Conservation (phyloP, 768 basidiomycete genomes). For the Amanita exitialis region DNA sequence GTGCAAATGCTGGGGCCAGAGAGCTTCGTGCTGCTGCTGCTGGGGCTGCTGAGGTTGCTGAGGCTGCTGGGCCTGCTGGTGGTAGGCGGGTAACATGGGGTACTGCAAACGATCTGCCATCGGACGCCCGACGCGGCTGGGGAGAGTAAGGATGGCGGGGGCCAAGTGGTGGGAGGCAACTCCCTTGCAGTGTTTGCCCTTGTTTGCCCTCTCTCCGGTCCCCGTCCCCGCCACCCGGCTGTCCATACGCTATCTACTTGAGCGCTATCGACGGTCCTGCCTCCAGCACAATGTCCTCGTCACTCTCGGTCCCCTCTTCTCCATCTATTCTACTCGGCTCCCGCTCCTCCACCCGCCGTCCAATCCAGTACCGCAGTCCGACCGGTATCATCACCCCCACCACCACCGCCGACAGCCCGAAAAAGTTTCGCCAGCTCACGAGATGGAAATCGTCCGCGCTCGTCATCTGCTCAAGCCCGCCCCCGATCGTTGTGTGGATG, state of each 20-base stretch:
- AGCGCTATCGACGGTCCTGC: neutral
- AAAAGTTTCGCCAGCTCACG: slow-evolving; percentile 85
- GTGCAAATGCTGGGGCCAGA: slow-evolving; percentile 36
- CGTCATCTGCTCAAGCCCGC: slow-evolving; percentile 92
- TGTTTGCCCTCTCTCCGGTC: slow-evolving; percentile 22
- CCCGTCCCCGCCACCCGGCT: neutral
- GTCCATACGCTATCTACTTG: slow-evolving; percentile 6
- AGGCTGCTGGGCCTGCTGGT: slow-evolving; percentile 27
- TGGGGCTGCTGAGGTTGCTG: slow-evolving; percentile 32
- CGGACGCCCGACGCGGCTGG: slow-evolving; percentile 15
- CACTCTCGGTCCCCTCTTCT: neutral
- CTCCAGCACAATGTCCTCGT: neutral
- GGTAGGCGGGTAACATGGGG: slow-evolving; percentile 43
- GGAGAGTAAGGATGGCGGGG: slow-evolving; percentile 16
- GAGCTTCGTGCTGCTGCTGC: slow-evolving; percentile 26
- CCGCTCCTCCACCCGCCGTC: slow-evolving; percentile 29
- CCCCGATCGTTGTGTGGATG: slow-evolving; percentile 93
- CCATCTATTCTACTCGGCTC: slow-evolving; percentile 18
- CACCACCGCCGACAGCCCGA: slow-evolving; percentile 75
- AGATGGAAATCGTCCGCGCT: slow-evolving; percentile 88
- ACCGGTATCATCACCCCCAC: slow-evolving; percentile 93
- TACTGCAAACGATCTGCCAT: slow-evolving; percentile 61
- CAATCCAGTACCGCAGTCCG: slow-evolving; percentile 75
- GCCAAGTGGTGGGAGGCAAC: slow-evolving; percentile 50
- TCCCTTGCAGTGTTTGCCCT: slow-evolving; percentile 35